Percentiles rank a stretch among this genome's conserved stretches.
Evolutionary conservation across 2,329 filamentous ascomycete genomes (phyloP).

Genomic region (Paraphaeosphaeria sporulosa): DNA sequence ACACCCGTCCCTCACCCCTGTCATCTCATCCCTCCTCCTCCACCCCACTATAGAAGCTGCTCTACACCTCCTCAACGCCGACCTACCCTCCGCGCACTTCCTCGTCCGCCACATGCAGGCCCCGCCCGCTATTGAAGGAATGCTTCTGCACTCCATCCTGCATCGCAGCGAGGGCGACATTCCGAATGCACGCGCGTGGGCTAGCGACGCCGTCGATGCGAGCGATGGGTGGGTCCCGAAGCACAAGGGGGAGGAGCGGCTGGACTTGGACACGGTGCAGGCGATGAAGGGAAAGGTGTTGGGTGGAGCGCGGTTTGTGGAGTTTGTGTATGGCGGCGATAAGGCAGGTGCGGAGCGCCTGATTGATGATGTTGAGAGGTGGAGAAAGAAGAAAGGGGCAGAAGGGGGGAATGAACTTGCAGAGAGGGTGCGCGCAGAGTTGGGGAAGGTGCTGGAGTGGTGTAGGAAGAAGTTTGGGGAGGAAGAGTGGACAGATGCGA

Average conservation of each 20-base stretch:
- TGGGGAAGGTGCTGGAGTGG: constrained; percentile 53
- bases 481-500: constrained; percentile 53
- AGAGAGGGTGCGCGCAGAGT: constrained; percentile 46
- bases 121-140: constrained; percentile 57
- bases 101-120: constrained; percentile 61
- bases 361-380: constrained; percentile 49
- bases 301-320: constrained; percentile 17
- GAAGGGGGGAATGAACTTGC: constrained; percentile 40
- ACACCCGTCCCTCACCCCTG: constrained; percentile 22
- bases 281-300: constrained; percentile 8
- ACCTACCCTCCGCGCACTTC: constrained; percentile 61
- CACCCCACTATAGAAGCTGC: constrained; percentile 60
- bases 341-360: constrained; percentile 33
- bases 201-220: constrained; percentile 51
- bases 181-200: constrained; percentile 59
- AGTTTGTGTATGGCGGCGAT: constrained; percentile 30
- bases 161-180: constrained; percentile 61
- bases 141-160: constrained; percentile 61
- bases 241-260: constrained; percentile 24
- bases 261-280: constrained; percentile 18
- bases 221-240: constrained; percentile 46
- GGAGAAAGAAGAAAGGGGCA: constrained; percentile 40
- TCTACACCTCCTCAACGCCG: constrained; percentile 61
- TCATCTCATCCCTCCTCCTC: constrained; percentile 41
- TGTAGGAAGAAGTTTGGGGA: constrained; percentile 57